Percentiles rank a stretch among this genome's conserved stretches.
These are phyloP conservation scores for Zygoascus flipseniorum DNA, from an alignment of 805 yeast genomes.

Conservation along the genomic window DNA sequence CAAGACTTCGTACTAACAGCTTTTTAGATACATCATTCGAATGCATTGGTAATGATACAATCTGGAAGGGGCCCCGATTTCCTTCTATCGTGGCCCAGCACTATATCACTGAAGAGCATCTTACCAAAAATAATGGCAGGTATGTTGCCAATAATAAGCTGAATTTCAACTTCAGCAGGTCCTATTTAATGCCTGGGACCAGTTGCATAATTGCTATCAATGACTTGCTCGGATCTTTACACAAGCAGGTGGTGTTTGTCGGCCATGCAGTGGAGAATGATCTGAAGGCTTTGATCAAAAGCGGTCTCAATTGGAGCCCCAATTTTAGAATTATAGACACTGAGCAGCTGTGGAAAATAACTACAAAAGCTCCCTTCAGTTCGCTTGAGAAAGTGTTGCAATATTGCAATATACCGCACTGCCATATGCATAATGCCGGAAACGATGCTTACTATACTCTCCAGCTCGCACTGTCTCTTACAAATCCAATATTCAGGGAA, in stretches of 20 bases:
- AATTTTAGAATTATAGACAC: slow-evolving; percentile 38
- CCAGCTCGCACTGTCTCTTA: slow-evolving; percentile 6
- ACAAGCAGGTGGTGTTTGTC: slow-evolving; percentile 30
- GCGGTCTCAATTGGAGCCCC: slow-evolving; percentile 42
- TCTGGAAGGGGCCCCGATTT: not conserved
- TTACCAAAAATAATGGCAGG: slow-evolving; percentile 38
- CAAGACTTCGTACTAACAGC: not conserved
- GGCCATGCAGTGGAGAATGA: slow-evolving; percentile 57
- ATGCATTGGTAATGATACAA: not conserved
- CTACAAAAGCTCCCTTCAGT: slow-evolving; percentile 6
- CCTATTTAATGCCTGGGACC: slow-evolving; percentile 34
- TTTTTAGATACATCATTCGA: not conserved
- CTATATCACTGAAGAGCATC: slow-evolving; percentile 30
- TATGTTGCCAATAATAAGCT: slow-evolving; percentile 48
- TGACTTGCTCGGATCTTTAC: slow-evolving; percentile 1
- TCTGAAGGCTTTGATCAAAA: slow-evolving; percentile 38
- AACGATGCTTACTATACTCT: slow-evolving; percentile 63
- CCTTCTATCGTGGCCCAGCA: slow-evolving; percentile 8
- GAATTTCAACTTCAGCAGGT: slow-evolving; percentile 43
- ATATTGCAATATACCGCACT: slow-evolving; percentile 44
- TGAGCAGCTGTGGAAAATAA: slow-evolving; percentile 16
- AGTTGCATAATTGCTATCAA: slow-evolving; percentile 3
- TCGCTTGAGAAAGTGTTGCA: slow-evolving; percentile 38
- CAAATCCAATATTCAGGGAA: slow-evolving; percentile 5
- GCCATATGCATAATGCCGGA: slow-evolving; percentile 60